Evolutionary conservation across 1,284 basidiomycete genomes (phyloP).

Genomic region (Ganoderma lingzhi): DNA sequence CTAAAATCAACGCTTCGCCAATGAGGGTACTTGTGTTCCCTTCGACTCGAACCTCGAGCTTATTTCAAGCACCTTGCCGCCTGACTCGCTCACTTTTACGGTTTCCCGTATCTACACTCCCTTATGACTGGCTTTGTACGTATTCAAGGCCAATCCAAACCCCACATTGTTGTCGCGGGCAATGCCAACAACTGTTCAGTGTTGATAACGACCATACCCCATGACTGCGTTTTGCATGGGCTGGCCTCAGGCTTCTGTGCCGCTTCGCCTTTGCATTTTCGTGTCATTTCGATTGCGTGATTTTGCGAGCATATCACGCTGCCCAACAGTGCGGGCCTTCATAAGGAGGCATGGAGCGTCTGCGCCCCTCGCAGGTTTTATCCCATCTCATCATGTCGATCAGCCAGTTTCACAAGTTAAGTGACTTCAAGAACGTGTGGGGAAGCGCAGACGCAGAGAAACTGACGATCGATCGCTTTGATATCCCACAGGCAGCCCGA

Average conservation of each 20-base stretch:
- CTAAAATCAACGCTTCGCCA: too few species aligned
- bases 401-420: neutral
- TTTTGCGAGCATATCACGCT: slow-evolving; percentile 3
- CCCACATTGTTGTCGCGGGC: neutral
- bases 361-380: neutral
- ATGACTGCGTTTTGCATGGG: neutral
- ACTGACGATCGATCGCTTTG: slow-evolving; percentile 2
- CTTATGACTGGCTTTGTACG: too few species aligned
- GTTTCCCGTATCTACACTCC: too few species aligned
- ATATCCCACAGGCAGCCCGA: slow-evolving; percentile 64
- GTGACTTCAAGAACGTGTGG: neutral
- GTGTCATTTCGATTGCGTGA: slow-evolving; percentile 5
- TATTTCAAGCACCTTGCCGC: too few species aligned
- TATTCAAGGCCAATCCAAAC: neutral
- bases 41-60: too few species aligned
- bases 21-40: too few species aligned
- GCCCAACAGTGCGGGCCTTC: neutral
- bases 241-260: neutral
- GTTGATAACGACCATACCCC: neutral
- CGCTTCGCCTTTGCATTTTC: too few species aligned
- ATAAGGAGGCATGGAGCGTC: neutral
- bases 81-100: too few species aligned
- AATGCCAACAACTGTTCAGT: neutral
- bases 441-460: neutral
- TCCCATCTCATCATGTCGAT: slow-evolving; percentile 4